phyloP scores from a whole-genome alignment of 345 rosid species.

The Camelina hispida region DNA sequence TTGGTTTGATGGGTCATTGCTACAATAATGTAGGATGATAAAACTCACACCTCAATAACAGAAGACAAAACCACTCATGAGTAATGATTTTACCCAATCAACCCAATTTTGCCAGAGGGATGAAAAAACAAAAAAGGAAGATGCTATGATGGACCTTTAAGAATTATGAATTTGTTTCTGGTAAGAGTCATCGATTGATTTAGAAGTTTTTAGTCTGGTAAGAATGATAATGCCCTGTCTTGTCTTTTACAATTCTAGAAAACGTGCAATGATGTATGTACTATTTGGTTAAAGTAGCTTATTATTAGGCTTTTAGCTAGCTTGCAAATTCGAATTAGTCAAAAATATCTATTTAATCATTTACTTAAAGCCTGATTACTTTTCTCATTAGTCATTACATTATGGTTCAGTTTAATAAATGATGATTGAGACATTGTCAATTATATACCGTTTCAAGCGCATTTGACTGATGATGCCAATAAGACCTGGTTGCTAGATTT shows the following conservation, averaged over 20 bases:
- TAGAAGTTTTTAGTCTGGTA: slow-evolving; percentile 13
- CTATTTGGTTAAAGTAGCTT: slow-evolving; percentile 44
- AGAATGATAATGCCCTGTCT: slow-evolving; percentile 39
- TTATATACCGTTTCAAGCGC: slow-evolving; percentile 25
- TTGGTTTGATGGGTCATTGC: slow-evolving; percentile 38
- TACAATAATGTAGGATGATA: slow-evolving; percentile 37
- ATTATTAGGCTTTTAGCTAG: slow-evolving; percentile 45
- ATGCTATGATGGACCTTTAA: slow-evolving; percentile 6
- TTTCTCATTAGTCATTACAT: slow-evolving; percentile 3
- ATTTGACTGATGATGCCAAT: slow-evolving; percentile 21
- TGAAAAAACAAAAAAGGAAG: background rate
- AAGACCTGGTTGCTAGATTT: slow-evolving; percentile 29
- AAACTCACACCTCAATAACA: slow-evolving; percentile 35
- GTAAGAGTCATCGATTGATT: slow-evolving; percentile 32
- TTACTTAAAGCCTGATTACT: slow-evolving; percentile 11
- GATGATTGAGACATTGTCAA: slow-evolving; percentile 21
- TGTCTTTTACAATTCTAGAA: slow-evolving; percentile 34
- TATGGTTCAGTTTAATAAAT: slow-evolving; percentile 22
- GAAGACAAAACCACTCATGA: slow-evolving; percentile 20
- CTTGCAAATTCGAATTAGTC: slow-evolving; percentile 44
- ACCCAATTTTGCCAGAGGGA: slow-evolving; percentile 16
- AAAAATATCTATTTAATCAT: slow-evolving; percentile 22
- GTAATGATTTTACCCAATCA: slow-evolving; percentile 35
- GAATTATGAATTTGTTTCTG: slow-evolving; percentile 29
- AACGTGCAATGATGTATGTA: slow-evolving; percentile 45